Base-by-base conservation (phyloP, 768 basidiomycete genomes). In the Boletus rufocinnamomeus region DNA sequence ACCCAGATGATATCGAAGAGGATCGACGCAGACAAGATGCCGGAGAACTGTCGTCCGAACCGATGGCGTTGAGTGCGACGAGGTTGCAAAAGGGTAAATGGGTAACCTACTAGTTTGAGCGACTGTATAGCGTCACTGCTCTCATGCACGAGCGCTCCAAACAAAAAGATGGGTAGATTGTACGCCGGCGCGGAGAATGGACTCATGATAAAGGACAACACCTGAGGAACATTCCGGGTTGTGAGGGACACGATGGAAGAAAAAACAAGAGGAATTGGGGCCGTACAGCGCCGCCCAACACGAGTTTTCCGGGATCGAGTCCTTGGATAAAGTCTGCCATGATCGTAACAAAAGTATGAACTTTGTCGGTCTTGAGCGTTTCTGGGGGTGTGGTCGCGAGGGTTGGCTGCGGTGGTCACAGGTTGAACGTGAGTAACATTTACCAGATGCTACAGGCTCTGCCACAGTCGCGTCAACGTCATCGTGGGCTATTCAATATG, bases 131-230 rank as follows among this genome's bases (percentile, higher is more conserved):
- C 83, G 50, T 91, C 90, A 10, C 76, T 74, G 56, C 79, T 83
- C 66, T 93, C 91, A 65, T 89, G 86, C 0, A 81, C 85, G 70
- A 91, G 86, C 2, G 77, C 74, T 1, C 92, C 92, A 60, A 92
- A 93, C 27, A 94, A 79, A 62, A 91, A 88, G 52, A 94, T 78
- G n/a, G 92, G 85, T 23, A 94, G 77, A 68, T 94, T 94, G 72
- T 94, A 94, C 2, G 79, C 68, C 2, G 91, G 88, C 1, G 83
- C 74, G 0, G 76, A 62, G 67, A 84, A 88, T 6, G 86, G 77
- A 57, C 75, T 75, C 46, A 83, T 74, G 47, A 79, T 50, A 61
- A 89, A 86, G 16, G 89, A 85, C 28, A 93, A 72, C 28, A 74
- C 77, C 90, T 91, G 63, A 11, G 14, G 45, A 28, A 41, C 21